A percentile compares a stretch with the other conserved stretches of the same genome.
These are phyloP conservation scores for Rhododendron molle DNA, from an alignment of 148 eudicot species.

Conservation along the genomic window DNA sequence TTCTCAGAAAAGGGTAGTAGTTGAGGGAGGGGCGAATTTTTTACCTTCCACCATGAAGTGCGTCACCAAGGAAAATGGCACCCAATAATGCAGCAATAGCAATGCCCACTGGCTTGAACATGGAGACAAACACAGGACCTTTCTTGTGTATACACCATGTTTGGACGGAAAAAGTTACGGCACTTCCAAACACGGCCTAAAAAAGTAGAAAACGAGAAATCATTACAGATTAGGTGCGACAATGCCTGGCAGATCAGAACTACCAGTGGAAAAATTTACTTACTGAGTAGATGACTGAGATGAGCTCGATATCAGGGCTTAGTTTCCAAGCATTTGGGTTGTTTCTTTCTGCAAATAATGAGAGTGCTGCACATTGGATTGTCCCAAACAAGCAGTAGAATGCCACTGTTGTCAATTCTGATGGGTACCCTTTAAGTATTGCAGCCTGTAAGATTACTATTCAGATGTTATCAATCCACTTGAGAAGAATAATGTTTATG, in stretches of 20 bases:
- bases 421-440: constrained; percentile 43
- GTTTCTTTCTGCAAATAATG: constrained; percentile 32
- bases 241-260: neutral
- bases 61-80: constrained; percentile 35
- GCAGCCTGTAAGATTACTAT: constrained; percentile 33
- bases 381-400: constrained; percentile 51
- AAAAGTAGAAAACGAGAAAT: neutral
- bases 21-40: neutral
- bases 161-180: constrained; percentile 15
- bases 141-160: constrained; percentile 46
- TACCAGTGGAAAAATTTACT: constrained; percentile 10
- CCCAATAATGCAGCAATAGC: constrained; percentile 42
- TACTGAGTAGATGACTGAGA: constrained; percentile 44
- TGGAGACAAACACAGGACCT: constrained; percentile 49
- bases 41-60: constrained; percentile 32
- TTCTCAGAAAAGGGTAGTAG: neutral
- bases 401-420: constrained; percentile 43
- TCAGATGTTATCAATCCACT: neutral
- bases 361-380: constrained; percentile 27
- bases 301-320: constrained; percentile 29
- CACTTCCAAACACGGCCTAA: constrained; percentile 36
- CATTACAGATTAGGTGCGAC: neutral
- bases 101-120: constrained; percentile 48
- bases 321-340: constrained; percentile 33
- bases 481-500: neutral